A percentile compares a stretch with the other conserved stretches of the same genome.
These are phyloP conservation scores for Paramarasmius palmivorus DNA, from an alignment of 1,284 basidiomycete species.

Conservation along the genomic window DNA sequence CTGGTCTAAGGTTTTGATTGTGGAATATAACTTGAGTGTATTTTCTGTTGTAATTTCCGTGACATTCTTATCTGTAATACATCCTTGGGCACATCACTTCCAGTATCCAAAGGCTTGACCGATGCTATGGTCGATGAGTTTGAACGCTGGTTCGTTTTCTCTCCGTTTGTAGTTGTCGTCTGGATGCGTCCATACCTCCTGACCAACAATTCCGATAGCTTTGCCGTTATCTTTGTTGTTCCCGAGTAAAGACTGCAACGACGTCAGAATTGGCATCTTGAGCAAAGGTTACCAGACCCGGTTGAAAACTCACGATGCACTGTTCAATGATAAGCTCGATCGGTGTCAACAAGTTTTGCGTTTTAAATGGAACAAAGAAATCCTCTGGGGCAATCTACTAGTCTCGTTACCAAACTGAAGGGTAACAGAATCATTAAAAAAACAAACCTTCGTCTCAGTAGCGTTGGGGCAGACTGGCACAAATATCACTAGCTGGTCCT, in stretches of 20 bases:
- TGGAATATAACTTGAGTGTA: too few species aligned
- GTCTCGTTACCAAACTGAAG: background rate
- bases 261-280: background rate
- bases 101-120: constrained; percentile 17
- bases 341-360: constrained; percentile 13
- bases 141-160: constrained; percentile 13
- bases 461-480: constrained; percentile 18
- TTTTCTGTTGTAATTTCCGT: too few species aligned
- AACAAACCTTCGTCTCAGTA: constrained; percentile 6
- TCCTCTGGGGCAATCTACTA: constrained; percentile 12
- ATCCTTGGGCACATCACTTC: background rate
- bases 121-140: constrained; percentile 15
- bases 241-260: constrained; percentile 18
- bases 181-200: constrained; percentile 19
- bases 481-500: background rate
- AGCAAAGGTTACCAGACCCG: too few species aligned
- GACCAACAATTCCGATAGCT: constrained; percentile 15
- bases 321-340: constrained; percentile 20
- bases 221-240: constrained; percentile 18
- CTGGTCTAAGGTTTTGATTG: too few species aligned
- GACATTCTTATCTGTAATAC: too few species aligned
- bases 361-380: constrained; percentile 16
- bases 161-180: constrained; percentile 16
- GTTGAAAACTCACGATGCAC: constrained; percentile 13
- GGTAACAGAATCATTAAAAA: constrained; percentile 10